Conservation (phyloP, 176 grass and related monocot genomes). For the Hyparrhenia diplandra region DNA sequence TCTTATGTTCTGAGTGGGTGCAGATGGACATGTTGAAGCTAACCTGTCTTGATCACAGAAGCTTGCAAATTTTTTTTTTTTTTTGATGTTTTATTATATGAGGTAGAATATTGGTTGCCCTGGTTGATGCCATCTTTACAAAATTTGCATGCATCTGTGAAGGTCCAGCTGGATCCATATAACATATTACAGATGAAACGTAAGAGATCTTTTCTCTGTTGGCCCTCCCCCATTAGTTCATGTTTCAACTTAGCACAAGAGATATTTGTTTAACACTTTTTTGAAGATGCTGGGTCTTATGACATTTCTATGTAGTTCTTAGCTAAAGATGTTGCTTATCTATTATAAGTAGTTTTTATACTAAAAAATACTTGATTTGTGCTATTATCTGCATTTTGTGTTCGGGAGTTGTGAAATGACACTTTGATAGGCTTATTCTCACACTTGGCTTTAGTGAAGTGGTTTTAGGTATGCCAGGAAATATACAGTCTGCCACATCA, state of each 20-base stretch:
- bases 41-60: conserved; percentile 46
- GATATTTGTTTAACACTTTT: no score
- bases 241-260: no score
- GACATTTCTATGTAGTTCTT: not conserved
- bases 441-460: conserved; percentile 63
- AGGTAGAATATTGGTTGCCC: conserved; percentile 64
- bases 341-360: not conserved
- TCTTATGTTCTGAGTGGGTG: conserved; percentile 67
- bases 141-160: conserved; percentile 19
- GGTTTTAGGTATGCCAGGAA: conserved; percentile 59
- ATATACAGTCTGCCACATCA: conserved; percentile 10
- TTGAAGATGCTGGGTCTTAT: not conserved
- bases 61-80: no score
- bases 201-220: no score
- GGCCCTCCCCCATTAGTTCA: no score
- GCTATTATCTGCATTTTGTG: not conserved
- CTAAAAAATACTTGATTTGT: not conserved
- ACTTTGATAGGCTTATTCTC: conserved; percentile 54
- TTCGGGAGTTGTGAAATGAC: not conserved
- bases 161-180: conserved; percentile 20
- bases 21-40: conserved; percentile 49
- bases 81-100: conserved; percentile 55
- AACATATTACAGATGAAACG: conserved; percentile 14
- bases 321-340: not conserved
- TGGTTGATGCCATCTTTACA: conserved; percentile 54